A percentile compares a stretch with the other conserved stretches of the same genome.
Conservation (phyloP, 768 basidiomycete species). For the Leccinum uliginosum region DNA sequence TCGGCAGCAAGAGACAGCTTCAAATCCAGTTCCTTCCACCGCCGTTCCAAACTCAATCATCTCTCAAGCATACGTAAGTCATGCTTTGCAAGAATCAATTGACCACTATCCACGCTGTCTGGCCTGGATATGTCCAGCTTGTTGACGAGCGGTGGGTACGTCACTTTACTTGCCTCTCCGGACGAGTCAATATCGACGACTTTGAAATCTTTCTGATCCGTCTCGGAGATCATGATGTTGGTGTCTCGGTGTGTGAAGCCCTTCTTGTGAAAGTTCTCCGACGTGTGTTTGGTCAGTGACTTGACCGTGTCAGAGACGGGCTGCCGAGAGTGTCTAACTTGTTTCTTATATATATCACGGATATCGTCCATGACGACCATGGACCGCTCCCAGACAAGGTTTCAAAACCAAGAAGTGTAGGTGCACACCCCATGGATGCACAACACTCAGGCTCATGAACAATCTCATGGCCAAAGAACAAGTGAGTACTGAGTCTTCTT, state of each 20-base stretch:
- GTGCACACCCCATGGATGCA: constrained; percentile 23
- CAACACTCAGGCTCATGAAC: background rate
- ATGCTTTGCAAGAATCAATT: background rate
- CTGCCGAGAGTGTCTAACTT: background rate
- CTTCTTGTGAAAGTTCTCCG: background rate
- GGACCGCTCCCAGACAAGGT: constrained; percentile 24
- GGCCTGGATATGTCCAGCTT: background rate
- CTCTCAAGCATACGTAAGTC: background rate
- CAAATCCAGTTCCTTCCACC: too few species aligned
- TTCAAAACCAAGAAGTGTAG: constrained; percentile 23
- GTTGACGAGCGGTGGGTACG: background rate
- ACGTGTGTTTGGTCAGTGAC: background rate
- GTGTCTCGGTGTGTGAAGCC: background rate
- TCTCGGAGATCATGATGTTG: background rate
- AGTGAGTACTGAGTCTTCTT: constrained; percentile 2
- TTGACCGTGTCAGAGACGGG: background rate
- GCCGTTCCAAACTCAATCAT: too few species aligned
- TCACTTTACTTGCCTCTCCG: background rate
- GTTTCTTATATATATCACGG: too few species aligned
- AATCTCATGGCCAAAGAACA: constrained; percentile 11
- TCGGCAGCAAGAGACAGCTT: too few species aligned
- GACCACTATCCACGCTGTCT: background rate
- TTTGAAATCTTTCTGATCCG: background rate
- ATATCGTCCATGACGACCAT: constrained; percentile 32
- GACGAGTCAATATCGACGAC: background rate